Evolutionary conservation across 2,329 filamentous ascomycete genomes (phyloP).

Genomic region (Neophaeococcomyces aloes): DNA sequence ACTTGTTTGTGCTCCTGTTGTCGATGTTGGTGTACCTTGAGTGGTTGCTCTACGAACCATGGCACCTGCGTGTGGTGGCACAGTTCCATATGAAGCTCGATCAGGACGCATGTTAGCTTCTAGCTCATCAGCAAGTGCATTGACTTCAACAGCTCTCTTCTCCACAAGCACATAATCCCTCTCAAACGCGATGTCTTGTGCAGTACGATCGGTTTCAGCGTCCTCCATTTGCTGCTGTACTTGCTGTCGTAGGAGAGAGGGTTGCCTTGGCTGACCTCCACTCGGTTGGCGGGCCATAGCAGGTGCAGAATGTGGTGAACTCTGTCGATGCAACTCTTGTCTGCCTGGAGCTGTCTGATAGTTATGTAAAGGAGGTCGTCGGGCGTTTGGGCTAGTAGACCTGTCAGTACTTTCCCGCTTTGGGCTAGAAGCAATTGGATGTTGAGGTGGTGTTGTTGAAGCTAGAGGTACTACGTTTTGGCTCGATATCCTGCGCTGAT

Average conservation of each 20-base stretch:
- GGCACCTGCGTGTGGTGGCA: slow-evolving; percentile 48
- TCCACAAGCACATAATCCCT: slow-evolving; percentile 94
- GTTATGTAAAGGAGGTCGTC: slow-evolving; percentile 26
- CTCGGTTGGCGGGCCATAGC: slow-evolving; percentile 55
- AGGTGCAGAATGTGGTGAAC: slow-evolving; percentile 27
- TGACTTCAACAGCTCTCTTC: slow-evolving; percentile 89
- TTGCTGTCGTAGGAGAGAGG: slow-evolving; percentile 41
- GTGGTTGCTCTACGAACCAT: slow-evolving; percentile 69
- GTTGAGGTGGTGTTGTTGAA: slow-evolving; percentile 27
- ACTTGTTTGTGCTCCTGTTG: slow-evolving; percentile 57
- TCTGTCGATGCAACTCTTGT: slow-evolving; percentile 29
- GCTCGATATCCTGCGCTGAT: slow-evolving; percentile 13
- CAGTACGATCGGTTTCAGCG: slow-evolving; percentile 52
- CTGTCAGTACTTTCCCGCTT: slow-evolving; percentile 24
- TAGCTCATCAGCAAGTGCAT: slow-evolving; percentile 90
- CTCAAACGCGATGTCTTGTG: slow-evolving; percentile 80
- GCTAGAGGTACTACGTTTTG: slow-evolving; percentile 22
- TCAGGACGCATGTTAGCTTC: slow-evolving; percentile 66
- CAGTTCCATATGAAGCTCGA: slow-evolving; percentile 35
- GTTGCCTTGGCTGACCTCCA: slow-evolving; percentile 24
- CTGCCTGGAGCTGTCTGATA: slow-evolving; percentile 32
- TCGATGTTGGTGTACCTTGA: slow-evolving; percentile 59
- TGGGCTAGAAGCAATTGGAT: slow-evolving; percentile 28
- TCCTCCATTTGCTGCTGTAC: slow-evolving; percentile 29
- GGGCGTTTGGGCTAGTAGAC: slow-evolving; percentile 16